Conservation (phyloP, 2,329 filamentous ascomycete species). For the Penicillium oxalicum region DNA sequence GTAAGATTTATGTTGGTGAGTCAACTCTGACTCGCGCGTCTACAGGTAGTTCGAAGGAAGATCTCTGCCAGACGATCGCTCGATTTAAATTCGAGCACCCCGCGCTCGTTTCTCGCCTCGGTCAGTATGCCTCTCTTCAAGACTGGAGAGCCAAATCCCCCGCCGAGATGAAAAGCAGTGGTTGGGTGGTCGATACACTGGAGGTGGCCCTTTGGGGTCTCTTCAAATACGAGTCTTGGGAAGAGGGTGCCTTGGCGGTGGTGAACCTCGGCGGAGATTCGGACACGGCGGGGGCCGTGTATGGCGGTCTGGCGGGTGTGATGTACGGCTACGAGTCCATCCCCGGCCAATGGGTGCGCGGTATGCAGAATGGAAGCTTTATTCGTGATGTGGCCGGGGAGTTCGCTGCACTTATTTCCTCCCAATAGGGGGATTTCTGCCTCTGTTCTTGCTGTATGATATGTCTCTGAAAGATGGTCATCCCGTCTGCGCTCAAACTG, state of each 20-base stretch:
- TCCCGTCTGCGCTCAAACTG: too few species aligned
- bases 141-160: conserved; percentile 23
- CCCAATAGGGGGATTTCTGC: background rate
- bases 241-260: conserved; percentile 34
- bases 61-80: conserved; percentile 5
- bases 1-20: too few species aligned
- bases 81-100: conserved; percentile 10
- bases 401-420: conserved; percentile 1
- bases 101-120: conserved; percentile 7
- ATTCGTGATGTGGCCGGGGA: conserved; percentile 12
- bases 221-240: conserved; percentile 35
- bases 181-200: conserved; percentile 40
- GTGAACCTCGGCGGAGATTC: conserved; percentile 42
- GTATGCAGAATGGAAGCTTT: conserved; percentile 21
- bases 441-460: background rate
- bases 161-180: conserved; percentile 30
- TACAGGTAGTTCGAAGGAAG: conserved; percentile 14
- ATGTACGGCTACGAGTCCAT: conserved; percentile 36
- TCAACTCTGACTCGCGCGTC: background rate
- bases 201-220: conserved; percentile 41
- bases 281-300: conserved; percentile 42
- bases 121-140: conserved; percentile 9
- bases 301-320: conserved; percentile 40
- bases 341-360: conserved; percentile 26
- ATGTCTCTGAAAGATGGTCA: background rate